A percentile compares a stretch with the other conserved stretches of the same genome.
phyloP scores from a whole-genome alignment of 2,329 filamentous ascomycete species.

The Aciculosporium take region DNA sequence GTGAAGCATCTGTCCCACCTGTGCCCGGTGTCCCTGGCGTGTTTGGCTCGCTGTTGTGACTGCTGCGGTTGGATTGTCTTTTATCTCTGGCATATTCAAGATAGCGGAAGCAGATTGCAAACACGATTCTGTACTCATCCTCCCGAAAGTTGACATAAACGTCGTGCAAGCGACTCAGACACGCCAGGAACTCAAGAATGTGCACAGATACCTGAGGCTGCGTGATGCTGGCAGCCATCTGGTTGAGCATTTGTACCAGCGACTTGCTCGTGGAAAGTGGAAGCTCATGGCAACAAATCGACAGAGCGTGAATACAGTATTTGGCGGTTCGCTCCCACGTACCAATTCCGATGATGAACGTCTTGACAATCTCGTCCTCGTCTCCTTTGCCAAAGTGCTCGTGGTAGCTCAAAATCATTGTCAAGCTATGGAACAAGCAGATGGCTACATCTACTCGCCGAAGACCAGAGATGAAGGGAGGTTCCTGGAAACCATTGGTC shows the following conservation, averaged over 20 bases:
- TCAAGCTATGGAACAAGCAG: slow-evolving; percentile 75
- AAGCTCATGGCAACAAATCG: slow-evolving; percentile 89
- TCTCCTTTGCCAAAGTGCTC: slow-evolving; percentile 70
- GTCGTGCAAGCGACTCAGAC: slow-evolving; percentile 69
- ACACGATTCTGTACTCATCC: slow-evolving; percentile 86
- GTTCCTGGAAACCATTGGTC: slow-evolving; percentile 63
- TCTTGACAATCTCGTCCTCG: slow-evolving; percentile 76
- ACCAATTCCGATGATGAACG: slow-evolving; percentile 74
- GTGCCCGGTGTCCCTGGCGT: slow-evolving; percentile 12
- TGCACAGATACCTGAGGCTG: slow-evolving; percentile 85
- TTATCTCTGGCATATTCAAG: slow-evolving; percentile 73
- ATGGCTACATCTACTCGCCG: slow-evolving; percentile 81
- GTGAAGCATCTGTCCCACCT: slow-evolving; percentile 13
- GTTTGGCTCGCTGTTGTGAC: slow-evolving; percentile 28
- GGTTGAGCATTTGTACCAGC: slow-evolving; percentile 72
- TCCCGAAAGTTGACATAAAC: slow-evolving; percentile 81
- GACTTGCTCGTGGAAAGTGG: slow-evolving; percentile 76
- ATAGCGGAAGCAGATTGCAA: slow-evolving; percentile 89
- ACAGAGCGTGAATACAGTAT: slow-evolving; percentile 85
- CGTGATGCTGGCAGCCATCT: slow-evolving; percentile 93
- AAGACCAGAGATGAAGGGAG: slow-evolving; percentile 62
- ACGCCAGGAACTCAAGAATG: slow-evolving; percentile 88
- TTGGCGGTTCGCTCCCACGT: slow-evolving; percentile 78
- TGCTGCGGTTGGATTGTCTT: slow-evolving; percentile 32
- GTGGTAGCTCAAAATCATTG: slow-evolving; percentile 83